Evolutionary conservation across 2,329 filamentous ascomycete genomes (phyloP).

Genomic region (Aspergillus arachidicola): DNA sequence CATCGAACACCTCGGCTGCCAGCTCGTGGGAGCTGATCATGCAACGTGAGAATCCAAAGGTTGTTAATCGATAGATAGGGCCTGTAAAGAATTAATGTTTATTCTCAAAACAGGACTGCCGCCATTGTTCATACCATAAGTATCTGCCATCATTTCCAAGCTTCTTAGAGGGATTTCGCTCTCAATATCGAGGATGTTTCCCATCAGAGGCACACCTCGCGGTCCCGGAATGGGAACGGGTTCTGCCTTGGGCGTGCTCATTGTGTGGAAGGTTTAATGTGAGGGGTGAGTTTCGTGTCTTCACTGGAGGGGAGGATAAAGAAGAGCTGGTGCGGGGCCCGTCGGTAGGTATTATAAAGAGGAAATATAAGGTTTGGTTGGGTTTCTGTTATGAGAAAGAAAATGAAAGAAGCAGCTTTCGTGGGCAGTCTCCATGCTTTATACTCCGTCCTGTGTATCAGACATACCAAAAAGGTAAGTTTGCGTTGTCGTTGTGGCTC

Average conservation of each 20-base stretch:
- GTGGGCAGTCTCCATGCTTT: neutral
- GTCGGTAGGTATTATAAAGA: neutral
- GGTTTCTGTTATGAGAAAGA: neutral
- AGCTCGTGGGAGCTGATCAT: conserved; percentile 58
- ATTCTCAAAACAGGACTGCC: neutral
- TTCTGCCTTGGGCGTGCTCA: neutral
- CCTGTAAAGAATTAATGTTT: conserved; percentile 40
- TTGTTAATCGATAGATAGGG: conserved; percentile 59
- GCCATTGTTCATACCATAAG: neutral
- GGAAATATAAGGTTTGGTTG: neutral
- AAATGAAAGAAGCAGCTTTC: neutral
- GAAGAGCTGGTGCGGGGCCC: neutral
- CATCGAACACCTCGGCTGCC: conserved; percentile 65
- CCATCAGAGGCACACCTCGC: neutral
- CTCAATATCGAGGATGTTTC: conserved; percentile 1
- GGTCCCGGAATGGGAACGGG: neutral
- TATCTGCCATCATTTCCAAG: neutral
- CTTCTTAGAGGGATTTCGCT: conserved; percentile 1
- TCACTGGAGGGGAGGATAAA: neutral
- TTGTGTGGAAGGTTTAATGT: neutral
- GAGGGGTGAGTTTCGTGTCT: neutral
- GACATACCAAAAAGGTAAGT: neutral
- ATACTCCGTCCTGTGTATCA: neutral
- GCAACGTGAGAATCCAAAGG: conserved; percentile 51
- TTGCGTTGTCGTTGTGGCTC: neutral